Evolutionary conservation across 1,284 basidiomycete species (phyloP), one percentile per base, ranked within the genome.

Genomic region (Ustanciosporium gigantosporum): DNA sequence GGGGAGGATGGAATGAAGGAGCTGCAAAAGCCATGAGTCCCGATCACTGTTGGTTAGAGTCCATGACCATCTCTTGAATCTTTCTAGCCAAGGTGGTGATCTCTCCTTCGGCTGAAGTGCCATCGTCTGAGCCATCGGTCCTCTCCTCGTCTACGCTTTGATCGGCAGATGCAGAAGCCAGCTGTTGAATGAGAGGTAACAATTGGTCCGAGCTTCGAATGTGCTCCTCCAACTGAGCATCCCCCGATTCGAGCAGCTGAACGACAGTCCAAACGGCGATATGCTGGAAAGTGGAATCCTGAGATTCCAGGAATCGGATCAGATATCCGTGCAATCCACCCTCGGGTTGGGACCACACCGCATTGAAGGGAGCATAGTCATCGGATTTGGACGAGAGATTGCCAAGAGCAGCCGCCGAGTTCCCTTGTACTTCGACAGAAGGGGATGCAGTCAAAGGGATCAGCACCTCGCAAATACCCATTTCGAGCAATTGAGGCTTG

Each of bases 271-370:
- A 78, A 23, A 98, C 93, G 23, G 95, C 95, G 69, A 98, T 99
- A 79, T 99, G 95, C 80, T 97, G 94, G 87, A 99, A 99, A 0
- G 95, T 99, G n/a, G 91, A 89, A 78, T 99, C 95, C 15, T 89
- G 82, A 73, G 88, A 91, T 46, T 88, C 91, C 64, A 99, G 81
- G 86, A 99, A 98, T 37, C 91, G 86, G 74, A 91, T 88, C 34
- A 99, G 83, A 79, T 99, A 99, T 58, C 86, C 86, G 78, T 97
- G 93, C 82, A 99, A 87, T 31, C 95, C 95, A 22, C 93, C 95
- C 51, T 95, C 92, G 4, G 95, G 95, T 79, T 91, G 88, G 72
- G 91, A 89, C 95, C 95, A 98, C 4, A 97, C 94, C 39, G 91
- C 90, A 70, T 94, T 95, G 82, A 98, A 98, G 0, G 93, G 91